Conservation (phyloP, 2,329 filamentous ascomycete genomes). For the Curvularia spicifera region DNA sequence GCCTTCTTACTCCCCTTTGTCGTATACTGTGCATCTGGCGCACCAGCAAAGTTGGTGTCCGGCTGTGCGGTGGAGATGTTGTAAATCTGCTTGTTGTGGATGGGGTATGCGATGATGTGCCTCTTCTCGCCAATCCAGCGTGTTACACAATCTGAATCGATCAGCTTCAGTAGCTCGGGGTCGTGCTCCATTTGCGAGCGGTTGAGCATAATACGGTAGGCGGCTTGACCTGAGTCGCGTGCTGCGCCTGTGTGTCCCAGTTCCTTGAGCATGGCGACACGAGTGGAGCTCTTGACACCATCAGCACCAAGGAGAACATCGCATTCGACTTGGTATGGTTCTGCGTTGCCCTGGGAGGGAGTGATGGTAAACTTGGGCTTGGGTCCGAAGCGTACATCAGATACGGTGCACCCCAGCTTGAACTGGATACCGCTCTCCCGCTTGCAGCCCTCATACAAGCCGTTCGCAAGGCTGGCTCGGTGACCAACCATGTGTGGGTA, state of each 20-base stretch:
- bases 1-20: constrained; percentile 65
- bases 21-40: constrained; percentile 66
- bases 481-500: constrained; percentile 84
- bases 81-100: constrained; percentile 70
- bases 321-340: constrained; percentile 60
- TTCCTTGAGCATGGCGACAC: constrained; percentile 61
- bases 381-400: constrained; percentile 63
- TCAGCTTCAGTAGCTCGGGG: constrained; percentile 69
- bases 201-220: constrained; percentile 78
- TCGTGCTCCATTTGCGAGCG: constrained; percentile 71
- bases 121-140: constrained; percentile 78
- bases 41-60: constrained; percentile 64
- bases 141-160: constrained; percentile 71
- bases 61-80: constrained; percentile 70
- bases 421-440: constrained; percentile 68
- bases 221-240: constrained; percentile 75
- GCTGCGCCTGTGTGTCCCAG: constrained; percentile 62
- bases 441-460: constrained; percentile 73
- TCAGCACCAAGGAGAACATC: constrained; percentile 57
- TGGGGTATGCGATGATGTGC: constrained; percentile 80
- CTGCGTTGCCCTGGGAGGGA: constrained; percentile 59
- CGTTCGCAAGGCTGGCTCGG: constrained; percentile 71
- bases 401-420: constrained; percentile 66
- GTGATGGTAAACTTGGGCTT: constrained; percentile 66
- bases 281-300: constrained; percentile 57